Conservation (phyloP, 2,329 filamentous ascomycete species). For the Thelonectria discophora region DNA sequence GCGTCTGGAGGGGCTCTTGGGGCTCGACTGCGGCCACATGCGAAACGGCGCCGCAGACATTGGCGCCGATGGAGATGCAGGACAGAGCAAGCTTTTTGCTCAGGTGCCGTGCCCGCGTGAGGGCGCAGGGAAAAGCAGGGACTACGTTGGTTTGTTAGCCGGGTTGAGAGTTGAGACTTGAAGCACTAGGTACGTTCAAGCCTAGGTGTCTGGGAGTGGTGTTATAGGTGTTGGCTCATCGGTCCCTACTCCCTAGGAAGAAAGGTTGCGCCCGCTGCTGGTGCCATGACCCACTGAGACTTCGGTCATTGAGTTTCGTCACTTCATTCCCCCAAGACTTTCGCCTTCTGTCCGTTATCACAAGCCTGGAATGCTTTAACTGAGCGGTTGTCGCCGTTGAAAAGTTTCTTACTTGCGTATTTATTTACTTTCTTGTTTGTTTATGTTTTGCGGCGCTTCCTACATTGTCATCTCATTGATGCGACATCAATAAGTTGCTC, state of each 20-base stretch:
- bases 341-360: slow-evolving; percentile 27
- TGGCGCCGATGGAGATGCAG: neutral
- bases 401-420: slow-evolving; percentile 10
- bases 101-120: neutral
- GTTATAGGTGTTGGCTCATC: slow-evolving; percentile 1
- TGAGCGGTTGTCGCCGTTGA: slow-evolving; percentile 10
- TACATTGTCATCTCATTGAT: slow-evolving; percentile 27
- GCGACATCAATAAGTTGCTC: slow-evolving; percentile 31
- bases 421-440: neutral
- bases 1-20: slow-evolving; percentile 21
- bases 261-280: slow-evolving; percentile 34
- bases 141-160: slow-evolving; percentile 1
- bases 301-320: slow-evolving; percentile 39
- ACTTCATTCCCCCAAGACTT: slow-evolving; percentile 39
- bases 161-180: neutral
- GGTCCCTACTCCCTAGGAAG: slow-evolving; percentile 28
- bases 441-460: neutral
- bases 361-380: slow-evolving; percentile 35
- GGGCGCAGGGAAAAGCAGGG: slow-evolving; percentile 3
- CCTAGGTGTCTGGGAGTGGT: too few relatives aligned
- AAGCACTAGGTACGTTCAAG: too few relatives aligned
- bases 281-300: slow-evolving; percentile 38
- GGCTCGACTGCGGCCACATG: slow-evolving; percentile 16
- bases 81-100: slow-evolving; percentile 3
- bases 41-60: slow-evolving; percentile 17